A percentile compares a stretch with the other conserved stretches of the same genome.
phyloP scores from a whole-genome alignment of 371 early-diverging fungal genomes.

The Phascolomyces articulosus region DNA sequence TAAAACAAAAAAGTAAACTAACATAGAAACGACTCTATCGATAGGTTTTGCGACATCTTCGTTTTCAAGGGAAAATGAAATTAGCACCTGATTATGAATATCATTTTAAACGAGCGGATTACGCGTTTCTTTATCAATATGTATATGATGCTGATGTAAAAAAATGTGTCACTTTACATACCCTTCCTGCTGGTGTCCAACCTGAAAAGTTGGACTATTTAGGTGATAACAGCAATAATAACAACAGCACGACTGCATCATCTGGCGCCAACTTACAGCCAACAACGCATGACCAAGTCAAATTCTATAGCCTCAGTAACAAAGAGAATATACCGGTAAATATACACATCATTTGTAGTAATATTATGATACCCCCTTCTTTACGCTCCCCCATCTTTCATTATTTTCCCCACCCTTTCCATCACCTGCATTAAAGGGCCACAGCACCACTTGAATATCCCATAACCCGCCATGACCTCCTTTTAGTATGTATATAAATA shows the following conservation, averaged over 20 bases:
- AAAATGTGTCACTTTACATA: neutral
- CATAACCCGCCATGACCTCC: no score
- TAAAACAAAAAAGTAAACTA: no score
- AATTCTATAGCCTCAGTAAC: slow-evolving; percentile 7
- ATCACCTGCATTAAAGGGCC: no score
- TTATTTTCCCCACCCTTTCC: no score
- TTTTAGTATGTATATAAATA: no score
- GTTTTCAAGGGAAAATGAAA: slow-evolving; percentile 30
- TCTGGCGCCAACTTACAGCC: neutral
- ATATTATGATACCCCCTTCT: no score
- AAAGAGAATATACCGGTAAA: slow-evolving; percentile 25
- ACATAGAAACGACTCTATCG: no score
- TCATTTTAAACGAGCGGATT: slow-evolving; percentile 71
- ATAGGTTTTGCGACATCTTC: slow-evolving; percentile 30
- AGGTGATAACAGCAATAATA: neutral
- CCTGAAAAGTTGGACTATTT: slow-evolving; percentile 14
- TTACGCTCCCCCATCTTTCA: neutral
- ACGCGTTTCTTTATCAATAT: slow-evolving; percentile 81
- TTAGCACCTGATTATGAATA: slow-evolving; percentile 64
- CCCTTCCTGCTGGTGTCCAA: slow-evolving; percentile 4
- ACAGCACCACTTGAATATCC: no score
- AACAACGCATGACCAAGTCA: neutral
- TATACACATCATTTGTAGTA: no score
- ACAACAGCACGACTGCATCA: slow-evolving; percentile 9
- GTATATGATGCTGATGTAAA: slow-evolving; percentile 69